Evolutionary conservation across 345 rosid genomes (phyloP).

Genomic region (Citrus sp.): DNA sequence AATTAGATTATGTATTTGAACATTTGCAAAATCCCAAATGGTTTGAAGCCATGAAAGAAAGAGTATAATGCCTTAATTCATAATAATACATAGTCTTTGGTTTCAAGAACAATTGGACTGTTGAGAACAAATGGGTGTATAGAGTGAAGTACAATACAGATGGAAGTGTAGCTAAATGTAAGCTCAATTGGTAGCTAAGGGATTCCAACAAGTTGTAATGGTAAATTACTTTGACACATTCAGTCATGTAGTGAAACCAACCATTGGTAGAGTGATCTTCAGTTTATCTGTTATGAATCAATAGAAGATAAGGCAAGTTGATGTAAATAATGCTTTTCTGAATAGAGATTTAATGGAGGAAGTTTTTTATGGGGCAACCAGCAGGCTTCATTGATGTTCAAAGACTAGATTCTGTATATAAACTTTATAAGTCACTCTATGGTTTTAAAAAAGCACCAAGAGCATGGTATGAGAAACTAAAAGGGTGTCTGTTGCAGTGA

Average conservation of each 20-base stretch:
- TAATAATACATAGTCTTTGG: neutral
- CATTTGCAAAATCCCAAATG: no score
- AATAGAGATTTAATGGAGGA: no score
- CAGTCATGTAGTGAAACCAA: neutral
- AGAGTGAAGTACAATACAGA: no score
- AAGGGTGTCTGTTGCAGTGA: no score
- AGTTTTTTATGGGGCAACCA: neutral
- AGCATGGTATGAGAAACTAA: neutral
- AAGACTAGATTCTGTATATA: neutral
- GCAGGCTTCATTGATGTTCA: neutral
- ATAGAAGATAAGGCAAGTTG: neutral
- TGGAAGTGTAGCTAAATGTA: no score
- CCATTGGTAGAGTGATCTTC: neutral
- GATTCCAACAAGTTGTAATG: accelerated
- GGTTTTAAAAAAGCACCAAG: no score
- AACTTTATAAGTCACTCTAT: neutral
- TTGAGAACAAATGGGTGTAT: no score
- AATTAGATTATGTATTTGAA: no score
- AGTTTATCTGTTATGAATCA: neutral
- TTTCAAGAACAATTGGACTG: no score
- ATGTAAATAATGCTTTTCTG: neutral
- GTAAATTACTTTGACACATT: neutral
- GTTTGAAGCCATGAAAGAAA: no score
- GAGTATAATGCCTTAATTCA: neutral
- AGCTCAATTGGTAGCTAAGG: no score